A percentile compares a stretch with the other conserved stretches of the same genome.
These are phyloP conservation scores for Ettlia oleoabundans DNA, from an alignment of 139 green algal species.

Conservation along the genomic window DNA sequence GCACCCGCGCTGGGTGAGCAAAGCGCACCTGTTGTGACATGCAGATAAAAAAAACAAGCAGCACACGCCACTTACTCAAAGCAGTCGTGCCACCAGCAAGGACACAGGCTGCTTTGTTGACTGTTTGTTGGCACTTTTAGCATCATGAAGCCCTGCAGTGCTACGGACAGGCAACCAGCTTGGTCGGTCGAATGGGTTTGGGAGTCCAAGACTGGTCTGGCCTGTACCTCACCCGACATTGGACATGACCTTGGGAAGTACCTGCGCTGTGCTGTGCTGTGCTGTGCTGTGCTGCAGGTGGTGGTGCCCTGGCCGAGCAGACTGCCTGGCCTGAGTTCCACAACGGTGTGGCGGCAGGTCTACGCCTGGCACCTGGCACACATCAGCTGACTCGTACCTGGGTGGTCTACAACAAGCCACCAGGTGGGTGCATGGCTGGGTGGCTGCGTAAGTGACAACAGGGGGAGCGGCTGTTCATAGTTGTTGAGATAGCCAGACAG, in stretches of 20 bases:
- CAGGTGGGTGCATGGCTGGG: neutral
- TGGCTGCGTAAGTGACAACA: neutral
- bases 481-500: neutral
- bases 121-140: too few relatives aligned
- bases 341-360: constrained; percentile 87
- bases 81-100: too few relatives aligned
- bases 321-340: constrained; percentile 98
- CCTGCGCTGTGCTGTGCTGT: too few relatives aligned
- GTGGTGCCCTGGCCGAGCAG: constrained; percentile 69
- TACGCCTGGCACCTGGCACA: constrained; percentile 65
- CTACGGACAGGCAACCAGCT: too few relatives aligned
- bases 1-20: constrained; percentile 52
- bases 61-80: too few relatives aligned
- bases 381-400: constrained; percentile 75
- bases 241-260: too few relatives aligned
- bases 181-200: too few relatives aligned
- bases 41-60: neutral
- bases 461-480: neutral
- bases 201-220: too few relatives aligned
- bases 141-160: too few relatives aligned
- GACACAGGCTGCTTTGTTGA: too few relatives aligned
- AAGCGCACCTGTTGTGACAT: neutral
- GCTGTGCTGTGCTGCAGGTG: too few relatives aligned
- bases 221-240: too few relatives aligned
- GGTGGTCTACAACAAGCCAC: constrained; percentile 84